Evolutionary conservation across 164 flowering plant genomes (phyloP), one percentile per base, ranked within the genome.

Genomic region (Litsea cubeba): DNA sequence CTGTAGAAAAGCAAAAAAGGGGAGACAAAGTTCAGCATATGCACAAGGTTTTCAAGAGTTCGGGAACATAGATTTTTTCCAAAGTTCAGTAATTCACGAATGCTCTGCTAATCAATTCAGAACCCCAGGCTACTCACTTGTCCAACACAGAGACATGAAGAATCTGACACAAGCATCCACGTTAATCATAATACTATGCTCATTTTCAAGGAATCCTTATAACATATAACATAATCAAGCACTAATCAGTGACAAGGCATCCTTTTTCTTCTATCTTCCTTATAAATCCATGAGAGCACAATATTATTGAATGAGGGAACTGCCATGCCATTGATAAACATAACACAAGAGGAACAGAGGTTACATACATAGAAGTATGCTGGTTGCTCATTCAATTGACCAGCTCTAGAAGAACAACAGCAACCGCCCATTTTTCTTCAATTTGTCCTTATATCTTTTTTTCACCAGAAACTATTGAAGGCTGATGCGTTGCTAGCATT

Each of bases 371-470:
- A 88, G 76, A 87, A 91, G 82, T 88, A 93, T 49, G 86, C 81
- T 23, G 93, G 91, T 72, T 87, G 72, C 70, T 85, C 90, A 74
- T 83, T 87, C 46, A 87, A 80, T 75, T 84, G 89, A 62, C 71
- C 65, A 69, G 80, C 73, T 77, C 80, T 73, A 68, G 82, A 73
- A 65, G 74, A 70, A 78, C 81, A 79, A 72, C 97, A 91, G 84
- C 97, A 91, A 69, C 94, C 94, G 73, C 97, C 97, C 97, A 92
- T 92, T 66, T 74, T 74, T 77, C 62, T 20, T 70, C 79, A 70
- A 68, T 77, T 74, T 18, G 20, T 14, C 50, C 23, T 62, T 15
- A 54, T 72, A 65, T 79, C 69, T 64, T 75, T 65, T 76, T 76
- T 79, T 75, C 72, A 74, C 72, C 66, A 65, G 81, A 81, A 66